These are phyloP conservation scores for Aeschynomene evenia DNA, from an alignment of 306 rosid genomes.

Conservation along the genomic window DNA sequence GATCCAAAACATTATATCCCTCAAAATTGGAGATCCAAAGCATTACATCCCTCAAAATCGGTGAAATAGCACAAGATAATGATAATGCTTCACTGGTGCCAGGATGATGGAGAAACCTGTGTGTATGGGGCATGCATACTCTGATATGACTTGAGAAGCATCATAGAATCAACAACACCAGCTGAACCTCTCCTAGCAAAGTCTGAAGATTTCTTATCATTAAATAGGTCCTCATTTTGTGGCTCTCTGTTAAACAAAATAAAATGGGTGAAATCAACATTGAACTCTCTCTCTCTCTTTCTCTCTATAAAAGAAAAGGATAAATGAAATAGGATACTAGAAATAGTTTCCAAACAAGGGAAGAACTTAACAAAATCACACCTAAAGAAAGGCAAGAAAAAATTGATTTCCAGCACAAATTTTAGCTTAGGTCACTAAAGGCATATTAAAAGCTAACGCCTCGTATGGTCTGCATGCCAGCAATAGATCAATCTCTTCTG, in stretches of 20 bases:
- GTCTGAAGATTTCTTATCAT: slow-evolving; percentile 54
- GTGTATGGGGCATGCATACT: slow-evolving; percentile 90
- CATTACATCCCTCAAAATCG: slow-evolving; percentile 25
- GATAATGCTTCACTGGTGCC: slow-evolving; percentile 24
- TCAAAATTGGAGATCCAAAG: slow-evolving; percentile 11
- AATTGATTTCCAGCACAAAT: background rate
- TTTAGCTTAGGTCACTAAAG: background rate
- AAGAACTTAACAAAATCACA: too few relatives aligned
- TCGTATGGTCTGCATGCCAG: background rate
- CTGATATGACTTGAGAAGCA: slow-evolving; percentile 79
- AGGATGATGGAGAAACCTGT: slow-evolving; percentile 62
- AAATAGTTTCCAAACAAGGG: background rate
- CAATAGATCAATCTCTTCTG: background rate
- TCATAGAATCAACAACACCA: slow-evolving; percentile 65
- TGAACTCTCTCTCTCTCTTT: background rate
- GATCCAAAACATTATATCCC: slow-evolving; percentile 20
- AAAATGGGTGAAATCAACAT: background rate
- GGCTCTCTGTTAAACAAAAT: slow-evolving; percentile 37
- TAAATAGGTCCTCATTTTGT: slow-evolving; percentile 36
- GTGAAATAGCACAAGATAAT: slow-evolving; percentile 16
- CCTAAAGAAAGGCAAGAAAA: too few relatives aligned
- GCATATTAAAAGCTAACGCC: background rate
- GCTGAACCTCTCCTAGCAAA: slow-evolving; percentile 74
- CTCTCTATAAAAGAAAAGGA: background rate
- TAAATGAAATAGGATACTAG: background rate